Evolutionary conservation across 768 basidiomycete species (phyloP), one percentile per base, ranked within the genome.

Genomic region (Amanita pallidorosea): DNA sequence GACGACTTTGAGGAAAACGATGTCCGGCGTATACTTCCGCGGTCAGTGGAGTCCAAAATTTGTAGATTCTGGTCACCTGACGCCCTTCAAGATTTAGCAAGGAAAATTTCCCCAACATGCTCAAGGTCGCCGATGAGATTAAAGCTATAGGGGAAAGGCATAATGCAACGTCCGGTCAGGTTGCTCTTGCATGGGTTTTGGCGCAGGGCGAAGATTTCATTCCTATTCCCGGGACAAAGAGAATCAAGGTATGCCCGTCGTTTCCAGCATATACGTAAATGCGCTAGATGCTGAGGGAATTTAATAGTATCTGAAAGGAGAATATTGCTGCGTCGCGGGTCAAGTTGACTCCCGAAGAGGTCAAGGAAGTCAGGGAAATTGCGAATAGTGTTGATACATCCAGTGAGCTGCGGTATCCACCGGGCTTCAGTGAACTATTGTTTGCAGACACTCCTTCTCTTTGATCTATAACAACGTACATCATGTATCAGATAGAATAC

Each of bases 71-170:
- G 7, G 27, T 29, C 27, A 29, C 27, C 27, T 29, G 27, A 29
- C 9, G 27, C 7, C 6, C 20, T 8, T 8, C 8, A 6, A 67
- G 67, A 46, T 69, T 66, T 53, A 63, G 61, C 53, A 59, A 67
- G 29, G 65, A 69, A 57, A 74, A 74, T 60, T 75, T 75, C 59
- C 74, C 73, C 4, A 74, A 72, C 18, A 66, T 74, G 33, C 57
- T 73, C 18, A 61, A 67, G 22, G 49, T 77, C 18, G 71, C 63
- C 9, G 68, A 73, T 12, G 62, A 61, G 11, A 56, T 76, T n/a
- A 60, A 65, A 45, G 56, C 54, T 12, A 62, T 75, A 20, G 73
- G 70, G 8, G 57, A 57, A 37, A 70, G 66, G 46, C 63, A 74
- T 51, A 54, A 64, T 34, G 73, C 68, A 2, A 73, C 75, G 5